Percentiles rank a stretch among this genome's conserved stretches.
Evolutionary conservation across 371 early-diverging fungal species (phyloP).

Genomic region (Rhizopus stolonifer): DNA sequence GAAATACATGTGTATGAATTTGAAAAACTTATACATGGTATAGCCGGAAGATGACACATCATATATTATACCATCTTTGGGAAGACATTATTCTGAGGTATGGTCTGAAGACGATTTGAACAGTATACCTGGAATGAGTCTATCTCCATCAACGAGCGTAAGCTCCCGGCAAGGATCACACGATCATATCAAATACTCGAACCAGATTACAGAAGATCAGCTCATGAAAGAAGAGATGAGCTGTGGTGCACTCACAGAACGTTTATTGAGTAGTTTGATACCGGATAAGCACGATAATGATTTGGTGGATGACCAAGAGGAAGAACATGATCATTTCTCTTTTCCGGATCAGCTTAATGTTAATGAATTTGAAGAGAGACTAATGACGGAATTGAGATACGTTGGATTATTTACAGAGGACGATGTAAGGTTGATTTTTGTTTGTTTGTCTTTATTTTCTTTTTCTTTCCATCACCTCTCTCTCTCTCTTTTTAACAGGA

Average conservation of each 20-base stretch:
- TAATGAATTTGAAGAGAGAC: constrained; percentile 71
- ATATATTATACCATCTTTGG: constrained; percentile 75
- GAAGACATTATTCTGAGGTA: constrained; percentile 71
- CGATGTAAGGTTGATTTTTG: constrained; percentile 49
- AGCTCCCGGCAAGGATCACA: constrained; percentile 28
- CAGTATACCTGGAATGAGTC: constrained; percentile 51
- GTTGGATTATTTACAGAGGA: constrained; percentile 82
- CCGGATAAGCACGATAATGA: constrained; percentile 47
- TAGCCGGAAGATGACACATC: constrained; percentile 63
- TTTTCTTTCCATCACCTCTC: too few relatives aligned
- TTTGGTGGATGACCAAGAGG: constrained; percentile 25
- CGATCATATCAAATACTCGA: constrained; percentile 30
- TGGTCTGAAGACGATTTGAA: constrained; percentile 85
- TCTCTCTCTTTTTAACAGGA: too few relatives aligned
- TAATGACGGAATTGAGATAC: constrained; percentile 78
- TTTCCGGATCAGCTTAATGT: background rate
- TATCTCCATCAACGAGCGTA: constrained; percentile 31
- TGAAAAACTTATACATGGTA: background rate
- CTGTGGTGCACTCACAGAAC: constrained; percentile 75
- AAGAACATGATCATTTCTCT: constrained; percentile 16
- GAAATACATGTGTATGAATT: background rate
- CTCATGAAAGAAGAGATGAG: constrained; percentile 56
- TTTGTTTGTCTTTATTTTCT: too few relatives aligned
- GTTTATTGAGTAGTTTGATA: constrained; percentile 72
- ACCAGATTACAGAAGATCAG: constrained; percentile 52